Evolutionary conservation across 805 yeast species (phyloP).

Genomic region (Kuraishia cidri): DNA sequence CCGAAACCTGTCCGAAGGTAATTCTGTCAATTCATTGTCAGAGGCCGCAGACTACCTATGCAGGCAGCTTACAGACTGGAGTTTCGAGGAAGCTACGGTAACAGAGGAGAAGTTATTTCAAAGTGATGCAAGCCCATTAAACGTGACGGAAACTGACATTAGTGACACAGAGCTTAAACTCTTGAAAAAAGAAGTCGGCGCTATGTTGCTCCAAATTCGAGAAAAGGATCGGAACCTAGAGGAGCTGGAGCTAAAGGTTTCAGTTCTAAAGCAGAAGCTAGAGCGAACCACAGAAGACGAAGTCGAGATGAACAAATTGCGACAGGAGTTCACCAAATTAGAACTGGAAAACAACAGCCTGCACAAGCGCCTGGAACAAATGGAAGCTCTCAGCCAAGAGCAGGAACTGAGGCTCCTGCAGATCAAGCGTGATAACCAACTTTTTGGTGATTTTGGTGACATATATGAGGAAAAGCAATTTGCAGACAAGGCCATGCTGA

Average conservation of each 20-base stretch:
- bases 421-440: slow-evolving; percentile 13
- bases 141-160: too few species aligned
- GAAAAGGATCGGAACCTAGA: slow-evolving; percentile 17
- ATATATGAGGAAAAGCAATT: slow-evolving; percentile 23
- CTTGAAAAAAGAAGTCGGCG: background rate
- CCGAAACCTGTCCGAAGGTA: too few species aligned
- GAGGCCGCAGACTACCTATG: too few species aligned
- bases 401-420: slow-evolving; percentile 7
- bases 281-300: slow-evolving; percentile 21
- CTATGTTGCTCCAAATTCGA: slow-evolving; percentile 1
- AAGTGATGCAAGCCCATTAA: too few species aligned
- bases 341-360: slow-evolving; percentile 7
- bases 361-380: slow-evolving; percentile 8
- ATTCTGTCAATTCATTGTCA: too few species aligned
- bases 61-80: too few species aligned
- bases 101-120: too few species aligned
- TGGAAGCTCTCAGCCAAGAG: slow-evolving; percentile 13
- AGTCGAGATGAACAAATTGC: slow-evolving; percentile 12
- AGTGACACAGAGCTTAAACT: background rate
- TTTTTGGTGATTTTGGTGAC: slow-evolving; percentile 20
- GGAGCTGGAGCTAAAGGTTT: slow-evolving; percentile 35
- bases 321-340: slow-evolving; percentile 6
- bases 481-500: slow-evolving; percentile 23
- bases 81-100: too few species aligned
- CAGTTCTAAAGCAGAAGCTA: slow-evolving; percentile 34